Conservation (phyloP, 2,329 filamentous ascomycete genomes). For the Tolypocladium endophyticum region DNA sequence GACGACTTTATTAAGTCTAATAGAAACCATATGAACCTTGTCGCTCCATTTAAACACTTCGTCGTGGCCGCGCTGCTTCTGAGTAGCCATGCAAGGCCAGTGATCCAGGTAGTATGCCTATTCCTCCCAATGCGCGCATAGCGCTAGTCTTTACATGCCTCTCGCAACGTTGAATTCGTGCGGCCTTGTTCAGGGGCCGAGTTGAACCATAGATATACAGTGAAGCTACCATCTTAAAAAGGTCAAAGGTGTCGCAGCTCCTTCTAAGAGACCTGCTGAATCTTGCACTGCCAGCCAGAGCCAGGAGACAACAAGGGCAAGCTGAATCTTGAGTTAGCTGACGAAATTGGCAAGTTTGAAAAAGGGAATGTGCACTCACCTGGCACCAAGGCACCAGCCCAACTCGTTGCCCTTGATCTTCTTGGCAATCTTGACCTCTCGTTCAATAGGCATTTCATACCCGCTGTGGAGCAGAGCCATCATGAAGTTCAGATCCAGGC, state of each 20-base stretch:
- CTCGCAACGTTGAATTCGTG: background rate
- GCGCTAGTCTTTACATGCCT: background rate
- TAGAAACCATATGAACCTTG: background rate
- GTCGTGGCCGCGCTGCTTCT: background rate
- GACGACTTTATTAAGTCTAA: slow-evolving; percentile 4
- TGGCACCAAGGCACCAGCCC: slow-evolving; percentile 95
- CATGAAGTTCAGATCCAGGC: slow-evolving; percentile 96
- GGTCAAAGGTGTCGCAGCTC: slow-evolving; percentile 4
- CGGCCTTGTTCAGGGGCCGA: background rate
- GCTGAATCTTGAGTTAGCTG: slow-evolving; percentile 34
- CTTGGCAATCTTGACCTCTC: slow-evolving; percentile 97
- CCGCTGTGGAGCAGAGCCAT: slow-evolving; percentile 83
- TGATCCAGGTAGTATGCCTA: background rate
- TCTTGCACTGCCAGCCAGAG: slow-evolving; percentile 84
- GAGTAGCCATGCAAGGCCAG: background rate
- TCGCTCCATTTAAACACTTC: background rate
- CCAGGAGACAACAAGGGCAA: slow-evolving; percentile 70
- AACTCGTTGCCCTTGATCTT: slow-evolving; percentile 96
- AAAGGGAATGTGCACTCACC: slow-evolving; percentile 45
- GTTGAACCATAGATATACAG: background rate
- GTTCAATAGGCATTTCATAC: slow-evolving; percentile 94
- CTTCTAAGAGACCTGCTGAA: slow-evolving; percentile 59
- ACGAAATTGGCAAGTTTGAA: background rate
- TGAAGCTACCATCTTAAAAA: background rate
- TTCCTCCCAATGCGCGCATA: background rate